Evolutionary conservation across 83 land plant genomes (phyloP).

Genomic region (Larix sibirica): DNA sequence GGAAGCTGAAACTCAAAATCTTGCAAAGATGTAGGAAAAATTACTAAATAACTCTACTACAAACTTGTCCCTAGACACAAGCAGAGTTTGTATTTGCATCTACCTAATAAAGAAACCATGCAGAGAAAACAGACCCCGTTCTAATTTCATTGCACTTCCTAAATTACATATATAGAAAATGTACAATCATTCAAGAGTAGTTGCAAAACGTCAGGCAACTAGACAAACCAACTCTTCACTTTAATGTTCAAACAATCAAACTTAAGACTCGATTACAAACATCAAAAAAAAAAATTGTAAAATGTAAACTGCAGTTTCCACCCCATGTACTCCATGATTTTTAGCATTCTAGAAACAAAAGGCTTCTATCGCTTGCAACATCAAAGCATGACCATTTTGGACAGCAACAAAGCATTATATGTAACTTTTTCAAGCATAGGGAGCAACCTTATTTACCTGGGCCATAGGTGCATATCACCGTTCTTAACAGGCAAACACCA

Average conservation of each 20-base stretch:
- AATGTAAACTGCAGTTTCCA: too few species aligned
- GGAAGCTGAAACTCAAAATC: background rate
- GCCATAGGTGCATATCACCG: too few species aligned
- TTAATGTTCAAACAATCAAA: background rate
- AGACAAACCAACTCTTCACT: background rate
- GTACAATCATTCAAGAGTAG: background rate
- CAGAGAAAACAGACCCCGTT: background rate
- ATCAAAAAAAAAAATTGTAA: too few species aligned
- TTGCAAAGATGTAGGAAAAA: background rate
- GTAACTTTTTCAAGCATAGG: too few species aligned
- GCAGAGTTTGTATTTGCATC: background rate
- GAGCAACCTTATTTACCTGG: too few species aligned
- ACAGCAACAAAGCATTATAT: too few species aligned
- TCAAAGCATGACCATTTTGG: too few species aligned
- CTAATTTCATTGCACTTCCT: background rate
- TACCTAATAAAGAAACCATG: background rate
- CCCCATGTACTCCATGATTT: too few species aligned
- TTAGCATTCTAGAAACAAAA: too few species aligned
- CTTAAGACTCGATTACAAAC: too few species aligned
- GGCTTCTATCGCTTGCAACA: too few species aligned
- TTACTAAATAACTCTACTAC: background rate
- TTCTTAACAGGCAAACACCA: too few species aligned
- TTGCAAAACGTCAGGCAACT: background rate
- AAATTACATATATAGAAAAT: background rate
- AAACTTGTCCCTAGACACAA: background rate